These are phyloP conservation scores for Terfezia claveryi DNA, from an alignment of 495 filamentous ascomycete genomes.

Conservation along the genomic window DNA sequence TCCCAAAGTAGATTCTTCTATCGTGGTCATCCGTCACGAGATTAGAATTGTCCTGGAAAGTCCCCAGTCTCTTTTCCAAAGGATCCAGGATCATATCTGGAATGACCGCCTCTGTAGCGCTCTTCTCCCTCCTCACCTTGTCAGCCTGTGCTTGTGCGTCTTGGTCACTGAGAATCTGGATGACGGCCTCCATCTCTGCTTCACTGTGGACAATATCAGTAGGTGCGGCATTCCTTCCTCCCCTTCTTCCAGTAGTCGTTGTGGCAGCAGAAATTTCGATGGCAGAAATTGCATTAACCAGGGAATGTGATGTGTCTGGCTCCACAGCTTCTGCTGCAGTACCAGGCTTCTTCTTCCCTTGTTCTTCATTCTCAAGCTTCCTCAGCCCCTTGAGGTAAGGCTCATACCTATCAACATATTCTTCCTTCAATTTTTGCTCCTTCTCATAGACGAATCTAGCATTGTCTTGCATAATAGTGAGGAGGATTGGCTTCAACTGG, in stretches of 20 bases:
- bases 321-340: slow-evolving; percentile 9
- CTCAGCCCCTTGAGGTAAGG: neutral
- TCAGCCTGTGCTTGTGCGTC: slow-evolving; percentile 16
- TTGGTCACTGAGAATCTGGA: slow-evolving; percentile 14
- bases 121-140: neutral
- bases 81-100: slow-evolving; percentile 48
- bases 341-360: slow-evolving; percentile 16
- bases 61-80: slow-evolving; percentile 25
- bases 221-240: slow-evolving; percentile 6
- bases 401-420: neutral
- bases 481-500: neutral
- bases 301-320: slow-evolving; percentile 8
- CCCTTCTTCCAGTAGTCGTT: slow-evolving; percentile 11
- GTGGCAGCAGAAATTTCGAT: neutral
- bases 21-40: slow-evolving; percentile 34
- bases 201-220: slow-evolving; percentile 20
- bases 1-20: slow-evolving; percentile 51
- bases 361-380: neutral
- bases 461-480: neutral
- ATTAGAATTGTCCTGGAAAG: slow-evolving; percentile 53
- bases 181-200: slow-evolving; percentile 19
- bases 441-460: neutral
- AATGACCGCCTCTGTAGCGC: slow-evolving; percentile 45
- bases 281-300: neutral
- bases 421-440: slow-evolving; percentile 4